Evolutionary conservation across 805 yeast genomes (phyloP), one percentile per base, ranked within the genome.

Genomic region (Metschnikowia chrysomelidarum): DNA sequence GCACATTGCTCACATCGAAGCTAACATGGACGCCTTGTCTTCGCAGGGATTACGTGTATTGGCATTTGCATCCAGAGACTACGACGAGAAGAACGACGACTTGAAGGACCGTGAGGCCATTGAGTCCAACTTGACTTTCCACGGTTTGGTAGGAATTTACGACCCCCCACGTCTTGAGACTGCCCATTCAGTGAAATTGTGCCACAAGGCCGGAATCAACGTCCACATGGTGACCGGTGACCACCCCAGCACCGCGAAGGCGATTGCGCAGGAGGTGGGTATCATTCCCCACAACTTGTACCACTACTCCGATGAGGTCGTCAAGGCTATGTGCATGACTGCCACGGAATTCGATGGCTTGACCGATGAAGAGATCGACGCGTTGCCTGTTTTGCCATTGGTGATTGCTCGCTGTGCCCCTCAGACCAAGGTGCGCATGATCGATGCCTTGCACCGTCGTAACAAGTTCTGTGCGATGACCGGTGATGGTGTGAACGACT

Each of bases 391-490:
- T 7, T 63, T 83, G 32, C 91, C 91, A 2, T 64, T 82, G 34
- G 93, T 83, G 19, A 78, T 84, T 60, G 93, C 93, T 4, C 69
- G 93, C 43, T 84, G 91, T 62, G 84, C 91, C 4, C 93, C 91
- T 2, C 82, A 79, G 55, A 83, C 89, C 15, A 83, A 84, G 56
- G 91, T 83, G 12, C 69, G 87, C 45, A 78, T 84, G 81, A 82
- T 84, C 49, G 88, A 83, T 35, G 89, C 91, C 1, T 70, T 44
- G 66, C 78, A 54, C 71, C 57, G 70, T 20, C 50, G 69, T 25
- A 47, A 46, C 8, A 60, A 57, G 40, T 78, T 59, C 71, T 81
- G 60, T 31, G 91, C 91, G 13, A 84, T 83, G 91, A 81, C 87
- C 19, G 87, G 87, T 43, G 59, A 55, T 23, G 59, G 59, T 19